Evolutionary conservation across 805 yeast species (phyloP).

Genomic region (Cyberlindnera bimundalis): DNA sequence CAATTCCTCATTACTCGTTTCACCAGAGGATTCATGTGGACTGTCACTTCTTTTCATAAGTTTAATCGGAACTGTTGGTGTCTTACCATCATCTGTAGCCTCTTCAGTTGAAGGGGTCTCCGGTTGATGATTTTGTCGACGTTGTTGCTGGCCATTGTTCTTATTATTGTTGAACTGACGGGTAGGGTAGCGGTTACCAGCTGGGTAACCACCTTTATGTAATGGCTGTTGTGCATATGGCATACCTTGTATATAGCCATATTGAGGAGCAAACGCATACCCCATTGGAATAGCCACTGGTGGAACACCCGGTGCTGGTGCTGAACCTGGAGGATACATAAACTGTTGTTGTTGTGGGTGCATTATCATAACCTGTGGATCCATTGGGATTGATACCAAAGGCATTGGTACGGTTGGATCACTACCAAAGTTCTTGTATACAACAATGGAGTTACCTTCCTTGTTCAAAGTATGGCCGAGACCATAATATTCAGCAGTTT

Average conservation of each 20-base stretch:
- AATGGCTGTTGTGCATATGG: slow-evolving; percentile 2
- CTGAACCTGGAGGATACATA: not conserved
- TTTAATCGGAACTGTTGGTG: slow-evolving; percentile 12
- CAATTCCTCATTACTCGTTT: slow-evolving; percentile 1
- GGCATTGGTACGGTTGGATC: slow-evolving; percentile 18
- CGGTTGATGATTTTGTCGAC: slow-evolving; percentile 1
- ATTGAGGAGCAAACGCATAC: not conserved
- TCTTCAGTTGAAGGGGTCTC: not conserved
- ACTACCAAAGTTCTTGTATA: slow-evolving; percentile 35
- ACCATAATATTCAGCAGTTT: slow-evolving; percentile 62
- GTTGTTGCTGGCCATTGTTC: slow-evolving; percentile 6
- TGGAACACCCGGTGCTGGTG: not conserved
- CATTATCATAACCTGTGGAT: slow-evolving; percentile 7
- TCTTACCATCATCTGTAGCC: not conserved
- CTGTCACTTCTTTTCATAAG: slow-evolving; percentile 27
- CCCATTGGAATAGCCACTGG: not conserved
- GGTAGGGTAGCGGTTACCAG: not conserved
- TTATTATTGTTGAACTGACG: slow-evolving; percentile 1
- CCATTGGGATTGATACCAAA: slow-evolving; percentile 16
- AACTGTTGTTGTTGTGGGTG: slow-evolving; percentile 11
- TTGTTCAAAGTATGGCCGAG: slow-evolving; percentile 52
- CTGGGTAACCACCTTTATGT: not conserved
- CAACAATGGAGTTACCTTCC: slow-evolving; percentile 45
- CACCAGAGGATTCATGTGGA: slow-evolving; percentile 1
- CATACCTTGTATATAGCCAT: not conserved